A percentile compares a stretch with the other conserved stretches of the same genome.
phyloP scores from a whole-genome alignment of 345 rosid genomes.

The Turritis glabra region DNA sequence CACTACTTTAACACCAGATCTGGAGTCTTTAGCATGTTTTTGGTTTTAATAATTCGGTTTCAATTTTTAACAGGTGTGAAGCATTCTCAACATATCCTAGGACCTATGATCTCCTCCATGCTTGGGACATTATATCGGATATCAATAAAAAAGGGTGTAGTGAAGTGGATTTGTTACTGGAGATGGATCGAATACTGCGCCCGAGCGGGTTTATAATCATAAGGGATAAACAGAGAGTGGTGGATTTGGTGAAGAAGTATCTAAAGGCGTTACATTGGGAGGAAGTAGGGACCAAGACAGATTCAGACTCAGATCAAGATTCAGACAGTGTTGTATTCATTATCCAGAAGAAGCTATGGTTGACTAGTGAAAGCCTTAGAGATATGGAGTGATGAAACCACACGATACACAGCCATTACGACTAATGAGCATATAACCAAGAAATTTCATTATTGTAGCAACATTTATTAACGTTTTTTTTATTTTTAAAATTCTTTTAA shows the following conservation, averaged over 20 bases:
- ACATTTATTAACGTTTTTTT: conserved; percentile 42
- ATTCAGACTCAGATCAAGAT: conserved; percentile 53
- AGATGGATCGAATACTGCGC: conserved; percentile 89
- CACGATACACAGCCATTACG: not conserved
- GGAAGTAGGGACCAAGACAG: conserved; percentile 49
- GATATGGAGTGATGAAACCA: conserved; percentile 45
- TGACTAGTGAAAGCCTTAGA: conserved; percentile 71
- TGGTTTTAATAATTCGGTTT: not conserved
- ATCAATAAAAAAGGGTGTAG: conserved; percentile 71
- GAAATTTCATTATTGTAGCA: conserved; percentile 10
- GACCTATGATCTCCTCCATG: conserved; percentile 80
- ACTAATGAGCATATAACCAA: conserved; percentile 32
- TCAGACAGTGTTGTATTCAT: conserved; percentile 55
- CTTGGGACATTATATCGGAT: conserved; percentile 61
- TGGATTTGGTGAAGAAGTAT: conserved; percentile 66
- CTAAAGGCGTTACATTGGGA: conserved; percentile 79
- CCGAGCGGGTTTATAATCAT: conserved; percentile 77
- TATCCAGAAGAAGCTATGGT: conserved; percentile 76
- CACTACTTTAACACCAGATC: not conserved
- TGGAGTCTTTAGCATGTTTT: not conserved
- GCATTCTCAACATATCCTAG: conserved; percentile 81
- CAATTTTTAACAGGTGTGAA: conserved; percentile 61
- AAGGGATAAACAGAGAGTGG: conserved; percentile 61
- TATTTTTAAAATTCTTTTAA: conserved; percentile 1
- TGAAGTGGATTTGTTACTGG: conserved; percentile 67